Percentiles rank a stretch among this genome's conserved stretches.
Conservation (phyloP, 495 filamentous ascomycete species). For the Penicillium psychrofluorescens region DNA sequence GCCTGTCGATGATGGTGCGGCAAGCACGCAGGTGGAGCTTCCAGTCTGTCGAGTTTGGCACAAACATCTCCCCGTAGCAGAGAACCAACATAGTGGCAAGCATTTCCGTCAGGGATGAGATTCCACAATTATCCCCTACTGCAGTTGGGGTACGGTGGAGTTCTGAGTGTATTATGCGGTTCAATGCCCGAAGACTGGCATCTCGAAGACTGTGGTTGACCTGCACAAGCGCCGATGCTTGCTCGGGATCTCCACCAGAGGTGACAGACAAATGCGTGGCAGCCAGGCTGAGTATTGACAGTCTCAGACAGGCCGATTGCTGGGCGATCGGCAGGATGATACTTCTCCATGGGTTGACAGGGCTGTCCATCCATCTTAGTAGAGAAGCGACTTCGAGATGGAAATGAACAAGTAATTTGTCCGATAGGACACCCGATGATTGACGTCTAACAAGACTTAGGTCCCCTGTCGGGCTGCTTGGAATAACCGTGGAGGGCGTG, state of each 20-base stretch:
- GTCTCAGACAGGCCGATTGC: slow-evolving; percentile 5
- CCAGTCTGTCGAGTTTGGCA: slow-evolving; percentile 11
- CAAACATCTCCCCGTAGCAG: slow-evolving; percentile 11
- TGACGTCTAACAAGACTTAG: neutral
- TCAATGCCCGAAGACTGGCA: slow-evolving; percentile 4
- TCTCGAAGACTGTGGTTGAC: slow-evolving; percentile 6
- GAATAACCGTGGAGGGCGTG: no score
- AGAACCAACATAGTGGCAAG: slow-evolving; percentile 8
- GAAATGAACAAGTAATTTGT: slow-evolving; percentile 11
- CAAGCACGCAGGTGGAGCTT: slow-evolving; percentile 12
- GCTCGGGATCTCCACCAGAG: neutral
- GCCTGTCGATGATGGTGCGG: slow-evolving; percentile 9
- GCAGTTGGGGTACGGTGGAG: neutral
- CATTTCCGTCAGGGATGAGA: slow-evolving; percentile 2
- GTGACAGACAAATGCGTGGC: slow-evolving; percentile 14
- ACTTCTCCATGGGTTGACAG: slow-evolving; percentile 12
- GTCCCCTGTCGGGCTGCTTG: no score
- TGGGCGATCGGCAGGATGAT: slow-evolving; percentile 3
- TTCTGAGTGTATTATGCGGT: slow-evolving; percentile 4
- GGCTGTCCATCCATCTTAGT: slow-evolving; percentile 15
- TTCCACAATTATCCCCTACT: neutral
- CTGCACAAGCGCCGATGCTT: slow-evolving; percentile 2
- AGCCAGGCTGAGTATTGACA: slow-evolving; percentile 10
- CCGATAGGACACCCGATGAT: neutral
- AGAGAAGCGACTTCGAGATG: slow-evolving; percentile 5